Evolutionary conservation across 352 stramenopile species (phyloP).

Genomic region (Aphanomyces astaci): DNA sequence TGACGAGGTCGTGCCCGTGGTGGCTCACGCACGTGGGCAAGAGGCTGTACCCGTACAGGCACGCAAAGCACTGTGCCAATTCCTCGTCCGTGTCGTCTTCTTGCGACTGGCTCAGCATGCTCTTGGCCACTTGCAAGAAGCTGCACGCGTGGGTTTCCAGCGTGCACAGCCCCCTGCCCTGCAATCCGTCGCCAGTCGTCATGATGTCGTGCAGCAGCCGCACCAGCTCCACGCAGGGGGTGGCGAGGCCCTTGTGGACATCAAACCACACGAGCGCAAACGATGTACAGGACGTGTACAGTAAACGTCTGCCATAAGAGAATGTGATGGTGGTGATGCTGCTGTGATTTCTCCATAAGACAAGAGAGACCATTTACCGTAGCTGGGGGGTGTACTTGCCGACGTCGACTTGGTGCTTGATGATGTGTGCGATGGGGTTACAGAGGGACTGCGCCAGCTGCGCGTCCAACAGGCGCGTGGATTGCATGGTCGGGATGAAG

Average conservation of each 20-base stretch:
- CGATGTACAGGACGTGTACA: constrained; percentile 16
- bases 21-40: constrained; percentile 53
- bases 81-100: constrained; percentile 40
- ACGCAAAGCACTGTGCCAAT: constrained; percentile 60
- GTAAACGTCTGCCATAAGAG: background rate
- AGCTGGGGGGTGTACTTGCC: constrained; percentile 5
- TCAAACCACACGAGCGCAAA: constrained; percentile 16
- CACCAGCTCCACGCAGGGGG: background rate
- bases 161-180: constrained; percentile 6
- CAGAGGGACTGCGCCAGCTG: background rate
- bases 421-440: constrained; percentile 6
- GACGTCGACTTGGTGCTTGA: constrained; percentile 12
- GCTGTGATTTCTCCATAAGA: background rate
- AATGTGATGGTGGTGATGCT: background rate
- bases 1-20: constrained; percentile 24
- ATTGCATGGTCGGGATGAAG: background rate
- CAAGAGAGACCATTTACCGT: background rate
- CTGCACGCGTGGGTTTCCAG: background rate
- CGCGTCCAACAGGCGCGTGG: background rate
- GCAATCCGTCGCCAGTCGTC: constrained; percentile 12
- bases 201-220: constrained; percentile 17
- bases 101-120: constrained; percentile 14
- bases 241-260: background rate
- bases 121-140: constrained; percentile 2
- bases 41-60: constrained; percentile 65